Conservation (phyloP, 345 rosid genomes). For the Euclidium syriacum region DNA sequence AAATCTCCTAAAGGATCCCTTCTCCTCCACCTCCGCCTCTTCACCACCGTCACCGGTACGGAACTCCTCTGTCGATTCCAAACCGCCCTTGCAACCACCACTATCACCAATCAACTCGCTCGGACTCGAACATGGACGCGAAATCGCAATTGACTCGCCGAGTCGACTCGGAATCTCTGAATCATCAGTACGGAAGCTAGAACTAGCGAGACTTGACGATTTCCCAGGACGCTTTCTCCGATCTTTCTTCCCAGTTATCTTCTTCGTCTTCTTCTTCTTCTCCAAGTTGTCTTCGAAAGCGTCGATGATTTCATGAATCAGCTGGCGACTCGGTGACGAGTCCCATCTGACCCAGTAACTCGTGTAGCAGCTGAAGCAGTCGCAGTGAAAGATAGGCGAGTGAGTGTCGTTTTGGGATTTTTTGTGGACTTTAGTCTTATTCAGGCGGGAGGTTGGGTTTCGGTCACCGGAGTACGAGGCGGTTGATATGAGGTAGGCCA, state of each 20-base stretch:
- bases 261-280: conserved; percentile 19
- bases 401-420: conserved; percentile 30
- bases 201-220: background rate
- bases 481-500: conserved; percentile 60
- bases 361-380: conserved; percentile 73
- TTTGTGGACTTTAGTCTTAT: conserved; percentile 10
- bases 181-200: background rate
- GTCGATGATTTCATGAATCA: conserved; percentile 76
- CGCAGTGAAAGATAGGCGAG: conserved; percentile 55
- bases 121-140: background rate
- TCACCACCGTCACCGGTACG: background rate
- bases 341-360: conserved; percentile 89
- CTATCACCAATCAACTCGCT: conserved; percentile 12
- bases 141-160: conserved; percentile 13
- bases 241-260: conserved; percentile 21
- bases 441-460: conserved; percentile 6
- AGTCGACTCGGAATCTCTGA: conserved; percentile 16
- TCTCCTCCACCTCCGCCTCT: conserved; percentile 35
- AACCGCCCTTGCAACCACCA: background rate
- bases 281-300: conserved; percentile 53
- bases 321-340: conserved; percentile 67
- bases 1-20: conserved; percentile 42
- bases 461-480: conserved; percentile 27
- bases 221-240: conserved; percentile 37
- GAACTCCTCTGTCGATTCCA: conserved; percentile 18